A percentile compares a stretch with the other conserved stretches of the same genome.
These are phyloP conservation scores for Anisodus tanguticus DNA, from an alignment of 257 asterid genomes.

Conservation along the genomic window DNA sequence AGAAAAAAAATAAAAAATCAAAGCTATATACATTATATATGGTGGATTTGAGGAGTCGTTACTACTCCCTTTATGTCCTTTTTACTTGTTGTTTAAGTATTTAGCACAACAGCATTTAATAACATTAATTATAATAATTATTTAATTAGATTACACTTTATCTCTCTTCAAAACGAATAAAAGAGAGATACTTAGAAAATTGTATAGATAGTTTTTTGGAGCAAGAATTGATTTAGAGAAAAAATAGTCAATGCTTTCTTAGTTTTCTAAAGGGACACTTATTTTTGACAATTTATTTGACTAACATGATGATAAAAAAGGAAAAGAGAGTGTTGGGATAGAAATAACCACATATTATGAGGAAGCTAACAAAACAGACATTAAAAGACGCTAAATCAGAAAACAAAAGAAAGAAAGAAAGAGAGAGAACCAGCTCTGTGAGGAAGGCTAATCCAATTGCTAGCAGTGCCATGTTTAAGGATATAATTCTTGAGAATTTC, in stretches of 20 bases:
- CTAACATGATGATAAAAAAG: background rate
- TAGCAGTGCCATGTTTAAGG: conserved; percentile 50
- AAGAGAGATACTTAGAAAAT: background rate
- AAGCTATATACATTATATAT: background rate
- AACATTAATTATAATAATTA: background rate
- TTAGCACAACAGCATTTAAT: background rate
- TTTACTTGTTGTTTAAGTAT: too few relatives aligned
- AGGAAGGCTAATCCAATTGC: conserved; percentile 64
- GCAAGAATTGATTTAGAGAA: background rate
- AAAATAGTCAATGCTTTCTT: background rate
- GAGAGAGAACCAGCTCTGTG: conserved; percentile 53
- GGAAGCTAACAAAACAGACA: background rate
- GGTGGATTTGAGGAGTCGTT: too few relatives aligned
- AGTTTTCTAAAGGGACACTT: background rate
- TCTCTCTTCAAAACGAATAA: background rate
- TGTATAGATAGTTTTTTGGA: background rate
- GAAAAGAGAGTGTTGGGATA: background rate
- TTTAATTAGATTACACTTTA: background rate
- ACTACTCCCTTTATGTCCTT: too few relatives aligned
- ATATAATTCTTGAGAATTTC: conserved; percentile 53
- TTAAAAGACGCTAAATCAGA: background rate
- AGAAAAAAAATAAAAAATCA: background rate
- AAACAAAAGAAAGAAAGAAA: background rate
- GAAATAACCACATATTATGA: background rate
- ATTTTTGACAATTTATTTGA: background rate